phyloP scores from a whole-genome alignment of 768 basidiomycete species.

The Boletus tomentosulus region DNA sequence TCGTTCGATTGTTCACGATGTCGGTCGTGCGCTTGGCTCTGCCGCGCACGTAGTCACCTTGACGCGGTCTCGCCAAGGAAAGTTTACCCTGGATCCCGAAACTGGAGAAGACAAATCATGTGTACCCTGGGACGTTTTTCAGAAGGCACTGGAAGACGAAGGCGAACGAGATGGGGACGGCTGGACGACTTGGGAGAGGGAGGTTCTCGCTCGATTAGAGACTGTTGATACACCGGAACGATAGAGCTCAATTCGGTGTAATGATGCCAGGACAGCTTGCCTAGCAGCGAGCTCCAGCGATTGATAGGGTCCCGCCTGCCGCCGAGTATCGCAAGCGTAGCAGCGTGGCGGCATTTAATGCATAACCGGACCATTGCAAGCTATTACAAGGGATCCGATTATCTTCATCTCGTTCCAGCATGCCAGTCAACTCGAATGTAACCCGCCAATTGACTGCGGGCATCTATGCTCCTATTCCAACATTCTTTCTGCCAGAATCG shows the following conservation, averaged over 20 bases:
- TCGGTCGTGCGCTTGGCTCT: slow-evolving; percentile 77
- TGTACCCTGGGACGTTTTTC: slow-evolving; percentile 72
- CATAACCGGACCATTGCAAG: background rate
- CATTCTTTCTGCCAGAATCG: slow-evolving; percentile 71
- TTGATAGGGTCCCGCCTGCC: too few species aligned
- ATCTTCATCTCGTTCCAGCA: background rate
- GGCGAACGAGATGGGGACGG: slow-evolving; percentile 65
- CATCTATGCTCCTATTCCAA: slow-evolving; percentile 81
- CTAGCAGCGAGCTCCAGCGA: too few species aligned
- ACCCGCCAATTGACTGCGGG: slow-evolving; percentile 64
- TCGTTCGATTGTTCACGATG: slow-evolving; percentile 90
- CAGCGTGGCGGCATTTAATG: too few species aligned
- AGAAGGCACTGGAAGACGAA: slow-evolving; percentile 48
- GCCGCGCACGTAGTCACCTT: slow-evolving; percentile 93
- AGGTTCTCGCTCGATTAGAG: slow-evolving; percentile 65
- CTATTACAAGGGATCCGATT: background rate
- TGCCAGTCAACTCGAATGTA: background rate
- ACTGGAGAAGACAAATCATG: slow-evolving; percentile 56
- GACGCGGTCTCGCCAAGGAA: slow-evolving; percentile 84
- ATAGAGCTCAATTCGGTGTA: background rate
- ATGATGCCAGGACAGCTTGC: too few species aligned
- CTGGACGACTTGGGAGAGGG: slow-evolving; percentile 77
- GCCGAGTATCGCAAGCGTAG: too few species aligned
- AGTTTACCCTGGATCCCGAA: slow-evolving; percentile 53
- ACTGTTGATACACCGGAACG: slow-evolving; percentile 39